A percentile compares a stretch with the other conserved stretches of the same genome.
Evolutionary conservation across 2,329 filamentous ascomycete genomes (phyloP).

Genomic region (Arthrinium phaeospermum): DNA sequence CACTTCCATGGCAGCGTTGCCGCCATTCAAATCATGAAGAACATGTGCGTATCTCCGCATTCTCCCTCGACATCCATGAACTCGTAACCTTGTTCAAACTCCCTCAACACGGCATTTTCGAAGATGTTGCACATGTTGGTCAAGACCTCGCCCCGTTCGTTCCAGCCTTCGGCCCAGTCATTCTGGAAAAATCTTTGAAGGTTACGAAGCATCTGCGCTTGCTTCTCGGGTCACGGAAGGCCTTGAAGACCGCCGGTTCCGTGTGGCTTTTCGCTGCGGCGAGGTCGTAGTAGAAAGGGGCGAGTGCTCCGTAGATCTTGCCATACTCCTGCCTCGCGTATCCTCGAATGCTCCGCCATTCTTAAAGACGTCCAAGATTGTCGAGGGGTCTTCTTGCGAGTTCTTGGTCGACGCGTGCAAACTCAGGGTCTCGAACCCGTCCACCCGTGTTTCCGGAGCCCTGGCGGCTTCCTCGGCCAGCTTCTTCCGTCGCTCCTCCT

Average conservation of each 20-base stretch:
- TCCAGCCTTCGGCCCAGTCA: slow-evolving; percentile 79
- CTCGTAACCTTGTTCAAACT: slow-evolving; percentile 93
- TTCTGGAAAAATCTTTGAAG: slow-evolving; percentile 78
- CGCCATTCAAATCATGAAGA: slow-evolving; percentile 80
- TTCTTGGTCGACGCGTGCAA: slow-evolving; percentile 52
- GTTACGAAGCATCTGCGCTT: slow-evolving; percentile 88
- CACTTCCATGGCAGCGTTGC: slow-evolving; percentile 76
- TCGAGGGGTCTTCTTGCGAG: slow-evolving; percentile 63
- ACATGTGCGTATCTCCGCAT: slow-evolving; percentile 93
- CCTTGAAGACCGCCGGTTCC: slow-evolving; percentile 84
- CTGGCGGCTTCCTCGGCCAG: slow-evolving; percentile 42
- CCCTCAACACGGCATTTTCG: slow-evolving; percentile 85
- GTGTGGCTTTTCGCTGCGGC: slow-evolving; percentile 73
- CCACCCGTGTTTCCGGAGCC: slow-evolving; percentile 42
- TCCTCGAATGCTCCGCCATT: slow-evolving; percentile 78
- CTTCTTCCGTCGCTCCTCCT: slow-evolving; percentile 63
- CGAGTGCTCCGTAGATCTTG: slow-evolving; percentile 85
- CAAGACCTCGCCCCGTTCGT: slow-evolving; percentile 73
- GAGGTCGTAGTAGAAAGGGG: slow-evolving; percentile 88
- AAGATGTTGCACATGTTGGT: slow-evolving; percentile 80
- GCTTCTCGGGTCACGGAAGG: slow-evolving; percentile 85
- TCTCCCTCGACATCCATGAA: slow-evolving; percentile 84
- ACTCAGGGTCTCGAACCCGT: slow-evolving; percentile 82
- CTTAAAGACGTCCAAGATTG: slow-evolving; percentile 72
- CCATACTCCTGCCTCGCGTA: slow-evolving; percentile 89